Evolutionary conservation across 495 filamentous ascomycete species (phyloP).

Genomic region (Neurospora sp.): DNA sequence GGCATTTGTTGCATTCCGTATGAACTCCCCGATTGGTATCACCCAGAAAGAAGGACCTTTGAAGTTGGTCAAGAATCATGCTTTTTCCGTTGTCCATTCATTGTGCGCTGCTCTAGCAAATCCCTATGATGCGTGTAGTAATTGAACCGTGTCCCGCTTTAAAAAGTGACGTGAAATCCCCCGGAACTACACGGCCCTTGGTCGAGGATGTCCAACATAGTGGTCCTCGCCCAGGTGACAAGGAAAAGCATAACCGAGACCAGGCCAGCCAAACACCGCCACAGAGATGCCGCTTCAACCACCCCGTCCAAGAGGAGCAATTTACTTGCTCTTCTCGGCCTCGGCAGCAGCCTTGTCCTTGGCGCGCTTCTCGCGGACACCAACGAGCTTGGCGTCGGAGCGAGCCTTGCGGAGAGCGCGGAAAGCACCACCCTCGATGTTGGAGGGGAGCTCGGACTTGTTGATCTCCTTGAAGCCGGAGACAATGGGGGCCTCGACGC

Average conservation of each 20-base stretch:
- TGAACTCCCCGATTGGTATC: slow-evolving; percentile 6
- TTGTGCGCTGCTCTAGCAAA: slow-evolving; percentile 28
- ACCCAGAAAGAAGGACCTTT: slow-evolving; percentile 2
- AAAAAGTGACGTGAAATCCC: slow-evolving; percentile 10
- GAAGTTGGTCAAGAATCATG: slow-evolving; percentile 18
- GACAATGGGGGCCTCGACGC: slow-evolving; percentile 54
- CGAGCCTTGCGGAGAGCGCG: slow-evolving; percentile 74
- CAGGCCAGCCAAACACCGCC: slow-evolving; percentile 36
- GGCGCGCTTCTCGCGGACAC: slow-evolving; percentile 84
- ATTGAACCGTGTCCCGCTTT: slow-evolving; percentile 14
- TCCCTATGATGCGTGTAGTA: slow-evolving; percentile 27
- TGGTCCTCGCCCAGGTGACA: slow-evolving; percentile 21
- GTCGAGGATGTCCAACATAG: slow-evolving; percentile 8
- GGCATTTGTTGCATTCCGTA: slow-evolving; percentile 4
- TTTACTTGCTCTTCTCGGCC: slow-evolving; percentile 78
- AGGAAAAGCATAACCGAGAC: slow-evolving; percentile 33
- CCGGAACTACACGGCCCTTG: slow-evolving; percentile 21
- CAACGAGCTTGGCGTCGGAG: slow-evolving; percentile 69
- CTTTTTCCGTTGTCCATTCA: slow-evolving; percentile 28
- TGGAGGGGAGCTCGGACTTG: slow-evolving; percentile 66
- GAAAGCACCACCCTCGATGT: slow-evolving; percentile 71
- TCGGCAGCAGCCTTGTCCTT: slow-evolving; percentile 86
- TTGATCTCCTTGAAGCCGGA: slow-evolving; percentile 64
- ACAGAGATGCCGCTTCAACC: slow-evolving; percentile 14
- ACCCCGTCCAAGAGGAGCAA: slow-evolving; percentile 33